Evolutionary conservation across 2,329 filamentous ascomycete genomes (phyloP).

Genomic region (Aspergillus sp.): DNA sequence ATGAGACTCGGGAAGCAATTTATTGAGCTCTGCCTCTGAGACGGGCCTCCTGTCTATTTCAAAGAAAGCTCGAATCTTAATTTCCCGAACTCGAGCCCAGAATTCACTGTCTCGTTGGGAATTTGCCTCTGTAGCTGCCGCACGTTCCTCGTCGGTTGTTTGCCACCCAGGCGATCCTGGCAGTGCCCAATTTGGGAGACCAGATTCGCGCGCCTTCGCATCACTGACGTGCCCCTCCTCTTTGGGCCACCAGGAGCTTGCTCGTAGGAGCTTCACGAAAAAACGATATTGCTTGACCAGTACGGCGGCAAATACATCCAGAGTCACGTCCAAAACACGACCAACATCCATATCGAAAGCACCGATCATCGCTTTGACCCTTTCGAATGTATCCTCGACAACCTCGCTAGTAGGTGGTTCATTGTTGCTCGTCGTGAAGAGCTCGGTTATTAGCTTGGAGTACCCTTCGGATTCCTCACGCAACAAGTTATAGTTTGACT

Average conservation of each 20-base stretch:
- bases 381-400: constrained; percentile 83
- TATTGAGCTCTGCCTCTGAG: constrained; percentile 57
- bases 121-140: constrained; percentile 56
- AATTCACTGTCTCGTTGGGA: constrained; percentile 70
- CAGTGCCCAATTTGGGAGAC: constrained; percentile 82
- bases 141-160: constrained; percentile 68
- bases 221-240: constrained; percentile 50
- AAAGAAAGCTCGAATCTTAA: constrained; percentile 82
- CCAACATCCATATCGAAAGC: constrained; percentile 97
- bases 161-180: constrained; percentile 66
- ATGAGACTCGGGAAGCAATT: constrained; percentile 44
- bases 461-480: constrained; percentile 97
- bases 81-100: constrained; percentile 74
- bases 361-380: constrained; percentile 90
- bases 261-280: constrained; percentile 87
- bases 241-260: constrained; percentile 95
- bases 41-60: constrained; percentile 76
- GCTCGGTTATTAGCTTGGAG: constrained; percentile 91
- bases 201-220: constrained; percentile 45
- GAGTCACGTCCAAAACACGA: constrained; percentile 85
- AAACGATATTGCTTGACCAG: constrained; percentile 91
- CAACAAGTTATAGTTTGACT: constrained; percentile 94
- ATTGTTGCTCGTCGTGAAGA: constrained; percentile 82
- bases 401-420: constrained; percentile 72
- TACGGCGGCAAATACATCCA: constrained; percentile 92